phyloP scores from a whole-genome alignment of 768 basidiomycete species.

The Boletus subparvulus region DNA sequence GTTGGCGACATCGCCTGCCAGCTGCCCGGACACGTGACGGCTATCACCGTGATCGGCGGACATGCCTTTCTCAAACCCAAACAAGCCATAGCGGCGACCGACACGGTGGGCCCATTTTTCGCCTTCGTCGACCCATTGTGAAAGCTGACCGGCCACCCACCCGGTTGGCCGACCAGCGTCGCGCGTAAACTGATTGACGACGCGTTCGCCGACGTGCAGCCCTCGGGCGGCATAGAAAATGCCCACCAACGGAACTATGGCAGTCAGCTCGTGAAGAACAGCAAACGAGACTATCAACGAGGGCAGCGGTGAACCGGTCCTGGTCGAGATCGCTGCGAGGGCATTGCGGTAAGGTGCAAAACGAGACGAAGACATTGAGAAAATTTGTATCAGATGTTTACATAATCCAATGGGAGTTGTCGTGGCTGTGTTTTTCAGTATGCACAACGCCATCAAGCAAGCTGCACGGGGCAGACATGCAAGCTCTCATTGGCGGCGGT shows the following conservation, averaged over 20 bases:
- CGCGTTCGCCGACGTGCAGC: slow-evolving; percentile 65
- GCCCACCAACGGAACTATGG: slow-evolving; percentile 70
- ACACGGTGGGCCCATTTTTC: slow-evolving; percentile 67
- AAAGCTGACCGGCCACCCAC: slow-evolving; percentile 46
- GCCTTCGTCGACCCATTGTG: slow-evolving; percentile 75
- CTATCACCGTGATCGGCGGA: slow-evolving; percentile 2
- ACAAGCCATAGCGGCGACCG: slow-evolving; percentile 74
- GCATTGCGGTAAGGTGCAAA: slow-evolving; percentile 52
- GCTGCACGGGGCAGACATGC: not conserved
- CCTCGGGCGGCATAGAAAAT: slow-evolving; percentile 69
- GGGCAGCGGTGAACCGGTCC: slow-evolving; percentile 73
- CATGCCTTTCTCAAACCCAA: slow-evolving; percentile 66
- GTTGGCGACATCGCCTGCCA: slow-evolving; percentile 80
- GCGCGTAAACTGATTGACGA: slow-evolving; percentile 46
- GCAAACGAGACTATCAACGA: slow-evolving; percentile 79
- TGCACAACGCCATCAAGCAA: slow-evolving; percentile 9
- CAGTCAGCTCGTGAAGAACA: slow-evolving; percentile 83
- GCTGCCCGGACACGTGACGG: slow-evolving; percentile 31
- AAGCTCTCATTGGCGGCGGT: slow-evolving; percentile 8
- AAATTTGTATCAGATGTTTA: slow-evolving; percentile 13
- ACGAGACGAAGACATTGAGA: slow-evolving; percentile 28
- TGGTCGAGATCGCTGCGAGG: slow-evolving; percentile 58
- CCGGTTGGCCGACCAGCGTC: slow-evolving; percentile 17
- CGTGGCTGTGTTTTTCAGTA: slow-evolving; percentile 16
- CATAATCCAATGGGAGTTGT: slow-evolving; percentile 11